Evolutionary conservation across 805 yeast species (phyloP), one percentile per base, ranked within the genome.

Genomic region (Saccharomycopsis malanga): DNA sequence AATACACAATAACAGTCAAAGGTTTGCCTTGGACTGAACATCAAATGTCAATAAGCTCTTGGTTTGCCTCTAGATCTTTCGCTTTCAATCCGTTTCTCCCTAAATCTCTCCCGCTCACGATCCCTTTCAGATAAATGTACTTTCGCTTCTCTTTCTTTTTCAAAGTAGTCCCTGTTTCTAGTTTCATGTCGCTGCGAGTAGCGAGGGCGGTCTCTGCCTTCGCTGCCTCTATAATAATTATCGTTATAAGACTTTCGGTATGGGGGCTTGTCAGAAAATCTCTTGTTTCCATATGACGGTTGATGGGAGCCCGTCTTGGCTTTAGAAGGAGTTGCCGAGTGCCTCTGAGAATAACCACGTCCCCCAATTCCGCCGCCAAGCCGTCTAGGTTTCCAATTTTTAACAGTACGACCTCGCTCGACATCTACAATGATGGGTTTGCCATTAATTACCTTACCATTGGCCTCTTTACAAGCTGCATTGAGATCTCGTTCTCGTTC

Each of bases 361-460:
- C 36, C 36, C 3, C 97, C 97, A n/a, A 85, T 63, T 0, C 97
- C 97, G 3, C 97, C 97, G 1, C 96, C 96, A 2, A 91, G 67
- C 49, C 91, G 61, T 56, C 83, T 60, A 0, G 94, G 93, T 46
- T 71, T 73, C 83, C 89, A 85, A 54, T 72, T 74, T 46, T 81
- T 73, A 14, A 75, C 73, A 1, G 77, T 62, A 39, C 93, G 65
- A 2, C 87, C 84, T 49, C 91, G 62, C 58, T 83, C 93, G 40
- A 77, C 72, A 57, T 85, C 94, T 1, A 81, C 84, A n/a, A 83
- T 63, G 5, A 81, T 70, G 3, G 71, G 65, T 39, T 88, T 65
- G 5, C 73, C 76, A 20, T 74, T 68, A 17, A 83, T 59, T n/a
- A 60, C 61, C 42, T 71, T 53, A 1, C 74, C 79, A 32, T 84